Base-by-base conservation (phyloP, 2,329 filamentous ascomycete species). In the Ophiostoma australiae region DNA sequence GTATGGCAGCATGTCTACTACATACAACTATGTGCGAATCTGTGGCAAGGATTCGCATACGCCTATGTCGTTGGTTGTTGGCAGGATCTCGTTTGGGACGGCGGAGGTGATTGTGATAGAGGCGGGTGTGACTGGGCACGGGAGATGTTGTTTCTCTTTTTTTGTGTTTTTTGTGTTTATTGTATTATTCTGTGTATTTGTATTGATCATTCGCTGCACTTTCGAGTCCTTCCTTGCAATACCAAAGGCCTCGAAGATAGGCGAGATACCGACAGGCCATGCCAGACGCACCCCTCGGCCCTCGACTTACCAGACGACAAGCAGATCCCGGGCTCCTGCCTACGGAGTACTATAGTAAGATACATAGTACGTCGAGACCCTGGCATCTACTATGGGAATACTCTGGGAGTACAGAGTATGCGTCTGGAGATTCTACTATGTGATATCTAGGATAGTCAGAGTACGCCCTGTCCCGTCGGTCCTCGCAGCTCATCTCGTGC, bases 201-300 rank as follows among this genome's bases (percentile, higher is more conserved):
- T 8, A 48, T n/a, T 7, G 7, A 39, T 41, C 39, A 4, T 13
- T 10, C 13, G 10, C 15, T 41, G 39, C 11, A 8, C 37, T 31
- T 31, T 31, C 27, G 27, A 31, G 27, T 31, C 27, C 27, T 31
- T 31, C 27, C 27, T 31, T 41, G 39, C 52, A 58, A 31, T 58
- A 58, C 17, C 52, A 48, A 17, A 48, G 10, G 11, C 3, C 17
- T 31, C 52, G 52, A 15, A 52, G 48, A 63, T 63, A 63, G 58
- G 58, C 58, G 58, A 63, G 58, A 15, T 63, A 31, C 58, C 58
- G 58, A 63, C 58, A 63, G 58, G 27, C 27, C 58, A 63, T 27
- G 27, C 58, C 58, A 33, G 58, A 63, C 58, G 58, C 58, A 63
- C 3, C 58, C 27, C 58, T 63, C 58, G 58, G 58, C 27, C 58